Conservation (phyloP, 306 rosid species). For the Hylodesmum podocarpum region DNA sequence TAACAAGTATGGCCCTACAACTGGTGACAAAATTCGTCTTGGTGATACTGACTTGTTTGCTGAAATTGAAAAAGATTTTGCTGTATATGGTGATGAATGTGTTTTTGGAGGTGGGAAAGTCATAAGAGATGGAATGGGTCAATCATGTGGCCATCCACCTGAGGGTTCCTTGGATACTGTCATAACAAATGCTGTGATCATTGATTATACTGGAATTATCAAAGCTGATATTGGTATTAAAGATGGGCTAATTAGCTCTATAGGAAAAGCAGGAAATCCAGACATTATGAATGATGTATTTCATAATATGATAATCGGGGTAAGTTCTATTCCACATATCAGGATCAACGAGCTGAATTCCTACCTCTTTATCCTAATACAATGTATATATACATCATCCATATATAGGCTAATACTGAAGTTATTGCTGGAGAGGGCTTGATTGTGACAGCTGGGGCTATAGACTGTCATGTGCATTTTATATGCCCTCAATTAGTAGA, state of each 20-base stretch:
- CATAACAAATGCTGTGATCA: constrained; percentile 77
- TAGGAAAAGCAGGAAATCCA: constrained; percentile 97
- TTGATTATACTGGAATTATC: constrained; percentile 82
- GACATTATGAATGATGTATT: constrained; percentile 62
- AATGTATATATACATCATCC: constrained; percentile 15
- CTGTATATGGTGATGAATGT: constrained; percentile 85
- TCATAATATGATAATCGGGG: constrained; percentile 63
- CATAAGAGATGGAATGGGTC: constrained; percentile 96
- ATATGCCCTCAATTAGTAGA: constrained; percentile 85
- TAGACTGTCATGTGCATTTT: constrained; percentile 94
- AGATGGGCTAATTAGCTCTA: constrained; percentile 49
- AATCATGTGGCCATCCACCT: constrained; percentile 54
- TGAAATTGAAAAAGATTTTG: constrained; percentile 77
- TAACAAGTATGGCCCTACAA: constrained; percentile 86
- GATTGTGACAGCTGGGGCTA: constrained; percentile 87
- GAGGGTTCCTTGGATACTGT: constrained; percentile 68
- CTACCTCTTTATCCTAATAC: constrained; percentile 9
- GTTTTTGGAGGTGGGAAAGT: constrained; percentile 97
- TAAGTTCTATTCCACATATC: constrained; percentile 43
- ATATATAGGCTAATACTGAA: constrained; percentile 80
- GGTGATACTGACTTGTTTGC: constrained; percentile 89
- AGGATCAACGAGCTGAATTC: constrained; percentile 4
- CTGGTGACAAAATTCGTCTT: constrained; percentile 87
- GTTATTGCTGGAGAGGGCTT: constrained; percentile 89
- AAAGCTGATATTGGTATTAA: constrained; percentile 93